Evolutionary conservation across 306 rosid genomes (phyloP).

Genomic region (Hippophae rhamnoides): DNA sequence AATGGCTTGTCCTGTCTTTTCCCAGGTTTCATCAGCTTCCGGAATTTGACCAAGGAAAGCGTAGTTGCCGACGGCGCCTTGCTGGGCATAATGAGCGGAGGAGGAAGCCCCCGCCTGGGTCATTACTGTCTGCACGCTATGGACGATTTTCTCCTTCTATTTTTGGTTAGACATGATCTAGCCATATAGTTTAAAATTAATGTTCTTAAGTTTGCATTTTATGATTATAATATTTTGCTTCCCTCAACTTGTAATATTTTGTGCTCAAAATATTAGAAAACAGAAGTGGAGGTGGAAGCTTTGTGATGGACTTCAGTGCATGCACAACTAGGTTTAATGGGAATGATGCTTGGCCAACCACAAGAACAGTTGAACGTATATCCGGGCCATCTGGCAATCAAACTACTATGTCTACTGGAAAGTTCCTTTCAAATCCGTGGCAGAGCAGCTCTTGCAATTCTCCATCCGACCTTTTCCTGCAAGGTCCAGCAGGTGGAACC

Average conservation of each 20-base stretch:
- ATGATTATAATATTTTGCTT: no score
- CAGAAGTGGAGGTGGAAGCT: slow-evolving; percentile 47
- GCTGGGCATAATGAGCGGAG: slow-evolving; percentile 96
- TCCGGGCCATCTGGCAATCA: slow-evolving; percentile 23
- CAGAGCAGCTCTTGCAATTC: slow-evolving; percentile 43
- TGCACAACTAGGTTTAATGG: slow-evolving; percentile 36
- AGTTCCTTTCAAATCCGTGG: slow-evolving; percentile 43
- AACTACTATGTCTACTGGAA: slow-evolving; percentile 20
- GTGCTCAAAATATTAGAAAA: slow-evolving; percentile 34
- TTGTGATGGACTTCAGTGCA: slow-evolving; percentile 69
- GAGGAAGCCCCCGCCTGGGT: slow-evolving; percentile 79
- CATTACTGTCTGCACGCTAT: slow-evolving; percentile 52
- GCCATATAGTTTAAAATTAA: slow-evolving; percentile 4
- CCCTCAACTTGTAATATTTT: slow-evolving; percentile 1
- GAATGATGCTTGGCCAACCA: slow-evolving; percentile 42
- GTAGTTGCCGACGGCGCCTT: slow-evolving; percentile 88
- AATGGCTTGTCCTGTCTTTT: slow-evolving; percentile 20
- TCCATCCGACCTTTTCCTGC: slow-evolving; percentile 45
- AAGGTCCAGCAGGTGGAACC: slow-evolving; percentile 49
- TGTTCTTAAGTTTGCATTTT: no score
- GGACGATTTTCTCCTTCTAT: slow-evolving; percentile 42
- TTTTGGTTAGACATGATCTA: slow-evolving; percentile 41
- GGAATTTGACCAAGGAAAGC: slow-evolving; percentile 90
- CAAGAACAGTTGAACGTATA: slow-evolving; percentile 38
- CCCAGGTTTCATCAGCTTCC: slow-evolving; percentile 85